These are phyloP conservation scores for Hymenotorrendiella dingleyae DNA, from an alignment of 2,329 filamentous ascomycete genomes.

Conservation along the genomic window DNA sequence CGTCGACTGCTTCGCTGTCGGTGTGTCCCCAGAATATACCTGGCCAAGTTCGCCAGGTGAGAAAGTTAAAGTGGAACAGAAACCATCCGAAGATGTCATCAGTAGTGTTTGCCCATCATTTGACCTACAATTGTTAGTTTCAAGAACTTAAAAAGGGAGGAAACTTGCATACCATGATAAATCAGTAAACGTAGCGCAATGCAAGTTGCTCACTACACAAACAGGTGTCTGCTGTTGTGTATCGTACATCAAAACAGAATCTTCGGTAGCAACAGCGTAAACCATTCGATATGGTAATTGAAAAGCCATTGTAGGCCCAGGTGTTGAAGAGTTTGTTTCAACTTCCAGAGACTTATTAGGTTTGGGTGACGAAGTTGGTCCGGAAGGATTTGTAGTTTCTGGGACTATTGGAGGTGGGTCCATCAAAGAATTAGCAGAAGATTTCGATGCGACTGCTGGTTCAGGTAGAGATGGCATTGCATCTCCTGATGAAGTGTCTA, in stretches of 20 bases:
- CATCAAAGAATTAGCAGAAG: slow-evolving; percentile 61
- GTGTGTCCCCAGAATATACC: slow-evolving; percentile 64
- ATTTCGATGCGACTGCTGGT: slow-evolving; percentile 53
- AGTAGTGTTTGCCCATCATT: slow-evolving; percentile 72
- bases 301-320: slow-evolving; percentile 67
- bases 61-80: slow-evolving; percentile 90
- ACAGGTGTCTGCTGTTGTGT: slow-evolving; percentile 93
- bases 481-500: slow-evolving; percentile 85
- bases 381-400: slow-evolving; percentile 43
- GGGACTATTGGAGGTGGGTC: slow-evolving; percentile 66
- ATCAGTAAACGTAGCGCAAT: slow-evolving; percentile 96
- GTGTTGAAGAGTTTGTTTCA: slow-evolving; percentile 44
- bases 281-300: slow-evolving; percentile 86
- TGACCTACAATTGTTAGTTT: slow-evolving; percentile 48
- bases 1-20: slow-evolving; percentile 39
- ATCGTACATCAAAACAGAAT: slow-evolving; percentile 91
- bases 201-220: slow-evolving; percentile 91
- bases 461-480: slow-evolving; percentile 82
- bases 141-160: slow-evolving; percentile 13
- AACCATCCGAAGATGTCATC: slow-evolving; percentile 97
- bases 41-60: slow-evolving; percentile 77
- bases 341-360: slow-evolving; percentile 31
- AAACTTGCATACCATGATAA: slow-evolving; percentile 70
- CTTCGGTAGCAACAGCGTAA: slow-evolving; percentile 94
- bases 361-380: slow-evolving; percentile 46